phyloP scores from a whole-genome alignment of 2,329 filamentous ascomycete genomes.

The Paradendryphiella salina region DNA sequence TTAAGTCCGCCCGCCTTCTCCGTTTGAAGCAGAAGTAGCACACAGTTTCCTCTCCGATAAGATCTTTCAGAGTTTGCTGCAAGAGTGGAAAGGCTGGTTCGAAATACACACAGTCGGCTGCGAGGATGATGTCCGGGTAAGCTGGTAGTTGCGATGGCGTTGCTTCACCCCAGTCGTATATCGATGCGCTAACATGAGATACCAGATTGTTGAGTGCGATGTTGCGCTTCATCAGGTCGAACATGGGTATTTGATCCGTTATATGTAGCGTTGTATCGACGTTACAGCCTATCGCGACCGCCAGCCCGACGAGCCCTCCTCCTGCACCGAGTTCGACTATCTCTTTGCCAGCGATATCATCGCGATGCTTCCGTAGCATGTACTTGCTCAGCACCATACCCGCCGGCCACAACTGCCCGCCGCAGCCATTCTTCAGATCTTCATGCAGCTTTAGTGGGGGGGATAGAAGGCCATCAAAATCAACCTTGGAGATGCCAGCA shows the following conservation, averaged over 20 bases:
- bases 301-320: constrained; percentile 78
- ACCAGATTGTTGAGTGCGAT: constrained; percentile 76
- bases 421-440: constrained; percentile 84
- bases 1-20: constrained; percentile 69
- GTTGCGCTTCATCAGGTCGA: constrained; percentile 82
- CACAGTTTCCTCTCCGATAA: constrained; percentile 67
- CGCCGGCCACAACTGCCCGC: constrained; percentile 92
- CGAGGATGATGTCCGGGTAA: constrained; percentile 80
- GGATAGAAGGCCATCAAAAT: constrained; percentile 74
- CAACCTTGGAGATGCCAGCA: constrained; percentile 56
- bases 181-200: constrained; percentile 63
- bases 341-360: constrained; percentile 65
- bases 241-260: constrained; percentile 87
- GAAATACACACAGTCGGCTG: constrained; percentile 73
- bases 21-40: constrained; percentile 96
- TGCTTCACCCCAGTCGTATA: constrained; percentile 75
- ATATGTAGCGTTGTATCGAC: constrained; percentile 67
- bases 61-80: constrained; percentile 72
- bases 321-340: constrained; percentile 94
- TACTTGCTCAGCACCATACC: constrained; percentile 88
- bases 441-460: constrained; percentile 76
- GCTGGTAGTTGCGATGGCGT: constrained; percentile 49
- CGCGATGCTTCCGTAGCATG: constrained; percentile 72
- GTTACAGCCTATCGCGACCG: constrained; percentile 60
- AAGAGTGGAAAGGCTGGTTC: constrained; percentile 92